phyloP scores from a whole-genome alignment of 2,329 filamentous ascomycete species.

The Trichophyton simii region DNA sequence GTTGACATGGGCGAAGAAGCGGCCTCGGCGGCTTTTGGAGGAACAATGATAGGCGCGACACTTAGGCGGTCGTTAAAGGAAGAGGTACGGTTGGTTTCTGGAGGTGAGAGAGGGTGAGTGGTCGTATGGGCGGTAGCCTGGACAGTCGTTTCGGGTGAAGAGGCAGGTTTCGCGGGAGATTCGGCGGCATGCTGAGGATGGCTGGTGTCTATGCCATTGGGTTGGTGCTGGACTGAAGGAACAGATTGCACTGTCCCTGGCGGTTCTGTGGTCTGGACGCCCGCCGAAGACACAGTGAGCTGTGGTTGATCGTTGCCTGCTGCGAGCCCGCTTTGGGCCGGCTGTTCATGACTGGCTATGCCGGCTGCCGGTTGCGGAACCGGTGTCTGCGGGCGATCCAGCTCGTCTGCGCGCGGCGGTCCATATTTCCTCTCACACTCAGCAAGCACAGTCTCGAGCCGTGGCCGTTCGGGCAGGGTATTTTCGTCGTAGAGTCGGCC shows the following conservation, averaged over 20 bases:
- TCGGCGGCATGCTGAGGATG: not conserved
- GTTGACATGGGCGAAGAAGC: conserved; percentile 9
- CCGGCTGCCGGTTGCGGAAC: not conserved
- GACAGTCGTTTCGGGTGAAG: not conserved
- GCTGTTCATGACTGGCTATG: not conserved
- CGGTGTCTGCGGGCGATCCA: not conserved
- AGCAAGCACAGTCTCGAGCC: not conserved
- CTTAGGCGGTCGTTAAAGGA: not conserved
- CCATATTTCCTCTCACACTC: not conserved
- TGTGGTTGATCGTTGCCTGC: not conserved
- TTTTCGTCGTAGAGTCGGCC: conserved; percentile 45
- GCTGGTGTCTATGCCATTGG: not conserved
- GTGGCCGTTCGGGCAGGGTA: conserved; percentile 34
- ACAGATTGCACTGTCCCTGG: not conserved
- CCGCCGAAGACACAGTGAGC: not conserved
- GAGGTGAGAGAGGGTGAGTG: not conserved
- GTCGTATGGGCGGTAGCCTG: not conserved
- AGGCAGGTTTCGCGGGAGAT: not conserved
- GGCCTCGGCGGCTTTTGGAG: conserved; percentile 1
- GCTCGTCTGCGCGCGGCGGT: not conserved
- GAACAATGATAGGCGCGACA: conserved; percentile 2
- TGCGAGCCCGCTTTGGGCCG: not conserved
- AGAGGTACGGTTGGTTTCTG: not conserved
- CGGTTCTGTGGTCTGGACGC: not conserved
- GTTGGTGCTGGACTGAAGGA: not conserved